Base-by-base conservation (phyloP, 257 asterid species). In the Fraxinus cuspidata region DNA sequence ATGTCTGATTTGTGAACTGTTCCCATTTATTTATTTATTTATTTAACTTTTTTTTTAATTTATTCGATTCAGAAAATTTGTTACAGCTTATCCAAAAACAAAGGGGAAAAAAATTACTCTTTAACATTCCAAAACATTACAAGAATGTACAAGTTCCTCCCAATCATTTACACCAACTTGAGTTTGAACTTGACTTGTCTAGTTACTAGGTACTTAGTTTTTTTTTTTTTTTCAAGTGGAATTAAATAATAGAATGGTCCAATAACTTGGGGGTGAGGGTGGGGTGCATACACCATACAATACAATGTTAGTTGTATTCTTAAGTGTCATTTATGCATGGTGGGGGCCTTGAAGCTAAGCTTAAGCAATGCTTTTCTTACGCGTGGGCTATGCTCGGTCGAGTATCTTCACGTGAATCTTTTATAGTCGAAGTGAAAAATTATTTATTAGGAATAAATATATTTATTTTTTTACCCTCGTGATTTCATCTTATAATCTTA, bases 241-340 rank as follows among this genome's bases (percentile, higher is more conserved):
- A 37, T 7, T 37, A 37, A 37, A 7, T 9, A 8, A 38, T 38
- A 8, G 13, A 56, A 56, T 21, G 66, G 66, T 58, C 66, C 66
- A 23, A 58, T 15, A 58, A 58, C 66, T n/a, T 58, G 29, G 66
- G 16, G 31, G 51, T 2, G 51, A 5, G 66, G 29, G 65, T 6
- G 28, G 7, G 23, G 19, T 11, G 0, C 7, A 63, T 63, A 18
- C 35, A 58, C 66, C 31, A 21, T 63, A 63, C 35, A 63, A 10
- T 11, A 23, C 69, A 23, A n/a, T 3, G 69, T 63, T 63, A 63
- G 69, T 63, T 63, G 69, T 63, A 27, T 11, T 63, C 69, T 63
- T 63, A 23, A 63, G 69, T 63, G 35, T 63, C 69, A 63, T 63
- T 63, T 63, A 63, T 63, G 19, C 35, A 27, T 23, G 35, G 69